A percentile compares a stretch with the other conserved stretches of the same genome.
phyloP scores from a whole-genome alignment of 345 rosid genomes.

The Populus euphratica region DNA sequence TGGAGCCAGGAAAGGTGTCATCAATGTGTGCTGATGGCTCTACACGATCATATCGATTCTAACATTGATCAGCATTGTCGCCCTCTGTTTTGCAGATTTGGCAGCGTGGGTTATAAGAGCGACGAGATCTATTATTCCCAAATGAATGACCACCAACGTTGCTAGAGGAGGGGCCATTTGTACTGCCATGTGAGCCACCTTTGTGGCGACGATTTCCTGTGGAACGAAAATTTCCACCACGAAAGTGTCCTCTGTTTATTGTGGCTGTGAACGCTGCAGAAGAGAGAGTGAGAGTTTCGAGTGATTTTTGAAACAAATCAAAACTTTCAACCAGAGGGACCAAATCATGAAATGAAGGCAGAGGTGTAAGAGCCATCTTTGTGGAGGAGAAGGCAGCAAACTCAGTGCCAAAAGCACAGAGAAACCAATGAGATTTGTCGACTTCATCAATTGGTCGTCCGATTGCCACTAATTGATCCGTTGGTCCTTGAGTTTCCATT shows the following conservation, averaged over 20 bases:
- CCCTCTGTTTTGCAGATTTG: too few relatives aligned
- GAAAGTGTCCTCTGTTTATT: too few relatives aligned
- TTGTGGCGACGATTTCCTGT: background rate
- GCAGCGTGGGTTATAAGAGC: background rate
- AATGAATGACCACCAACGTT: background rate
- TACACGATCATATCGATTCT: too few relatives aligned
- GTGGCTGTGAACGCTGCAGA: background rate
- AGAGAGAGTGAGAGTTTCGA: background rate
- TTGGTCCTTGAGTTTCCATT: background rate
- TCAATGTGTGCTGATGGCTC: background rate
- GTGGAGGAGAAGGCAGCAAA: background rate
- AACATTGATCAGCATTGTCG: too few relatives aligned
- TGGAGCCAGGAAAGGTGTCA: background rate
- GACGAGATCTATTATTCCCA: too few relatives aligned
- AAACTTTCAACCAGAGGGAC: constrained; percentile 2
- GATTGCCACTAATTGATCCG: background rate
- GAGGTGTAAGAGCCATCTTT: background rate
- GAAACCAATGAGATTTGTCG: background rate
- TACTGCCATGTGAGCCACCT: background rate
- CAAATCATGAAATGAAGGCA: background rate
- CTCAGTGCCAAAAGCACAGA: background rate
- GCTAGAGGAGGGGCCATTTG: background rate
- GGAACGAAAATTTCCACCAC: background rate
- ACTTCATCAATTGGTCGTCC: background rate
- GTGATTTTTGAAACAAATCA: constrained; percentile 1